Percentiles rank a stretch among this genome's conserved stretches.
Conservation (phyloP, 2,329 filamentous ascomycete species). For the Xylariaceae sp. region DNA sequence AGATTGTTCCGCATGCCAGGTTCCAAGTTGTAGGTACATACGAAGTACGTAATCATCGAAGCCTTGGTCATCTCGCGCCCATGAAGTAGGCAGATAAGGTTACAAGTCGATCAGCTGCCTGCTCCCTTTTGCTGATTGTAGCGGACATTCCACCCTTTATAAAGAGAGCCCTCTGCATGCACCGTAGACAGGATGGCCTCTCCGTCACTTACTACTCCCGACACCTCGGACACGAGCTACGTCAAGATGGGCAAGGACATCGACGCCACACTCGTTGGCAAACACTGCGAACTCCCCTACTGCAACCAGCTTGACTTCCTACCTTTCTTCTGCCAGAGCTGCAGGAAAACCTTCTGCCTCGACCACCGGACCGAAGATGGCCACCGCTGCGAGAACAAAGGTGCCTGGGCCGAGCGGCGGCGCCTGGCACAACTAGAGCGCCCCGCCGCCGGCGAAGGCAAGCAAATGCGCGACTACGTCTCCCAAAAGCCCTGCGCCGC, state of each 20-base stretch:
- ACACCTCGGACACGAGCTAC: constrained; percentile 52
- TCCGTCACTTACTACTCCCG: constrained; percentile 38
- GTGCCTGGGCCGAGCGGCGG: constrained; percentile 58
- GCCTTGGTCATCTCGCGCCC: constrained; percentile 18
- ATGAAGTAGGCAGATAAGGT: constrained; percentile 17
- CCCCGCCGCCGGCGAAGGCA: constrained; percentile 52
- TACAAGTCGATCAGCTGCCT: constrained; percentile 28
- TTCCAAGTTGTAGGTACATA: neutral
- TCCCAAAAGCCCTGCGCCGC: constrained; percentile 65
- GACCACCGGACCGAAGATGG: constrained; percentile 85
- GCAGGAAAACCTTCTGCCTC: constrained; percentile 78
- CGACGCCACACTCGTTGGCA: constrained; percentile 81
- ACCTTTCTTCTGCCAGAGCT: constrained; percentile 90
- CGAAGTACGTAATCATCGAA: constrained; percentile 22
- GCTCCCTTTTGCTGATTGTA: constrained; percentile 3
- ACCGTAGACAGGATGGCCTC: constrained; percentile 46
- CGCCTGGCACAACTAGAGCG: constrained; percentile 52
- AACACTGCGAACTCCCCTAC: constrained; percentile 85
- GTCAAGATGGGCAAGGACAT: constrained; percentile 65
- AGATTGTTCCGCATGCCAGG: constrained; percentile 24
- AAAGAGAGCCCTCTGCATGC: constrained; percentile 14
- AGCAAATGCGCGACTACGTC: constrained; percentile 50
- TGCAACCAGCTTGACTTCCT: constrained; percentile 96
- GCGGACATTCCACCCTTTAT: neutral
- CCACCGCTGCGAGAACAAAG: constrained; percentile 62